Percentiles rank a stretch among this genome's conserved stretches.
phyloP scores from a whole-genome alignment of 352 stramenopile species.

The Phytophthora syringae region DNA sequence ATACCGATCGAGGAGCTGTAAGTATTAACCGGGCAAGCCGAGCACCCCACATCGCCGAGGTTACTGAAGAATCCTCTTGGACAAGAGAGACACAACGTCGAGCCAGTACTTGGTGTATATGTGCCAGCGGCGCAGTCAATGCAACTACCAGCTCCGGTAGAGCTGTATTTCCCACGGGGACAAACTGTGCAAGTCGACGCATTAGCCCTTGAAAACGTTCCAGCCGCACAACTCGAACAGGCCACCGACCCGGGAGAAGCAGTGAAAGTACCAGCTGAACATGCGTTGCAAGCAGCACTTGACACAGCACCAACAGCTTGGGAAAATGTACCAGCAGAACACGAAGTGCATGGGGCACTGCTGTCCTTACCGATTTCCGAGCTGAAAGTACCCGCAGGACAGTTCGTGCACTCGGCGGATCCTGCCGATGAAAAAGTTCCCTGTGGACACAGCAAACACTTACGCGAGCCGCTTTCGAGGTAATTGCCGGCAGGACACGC shows the following conservation, averaged over 20 bases:
- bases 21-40: conserved; percentile 58
- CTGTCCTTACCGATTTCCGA: conserved; percentile 45
- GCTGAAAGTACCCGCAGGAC: conserved; percentile 59
- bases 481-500: conserved; percentile 67
- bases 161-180: conserved; percentile 52
- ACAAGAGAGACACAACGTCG: conserved; percentile 53
- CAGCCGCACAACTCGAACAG: conserved; percentile 34
- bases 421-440: conserved; percentile 55
- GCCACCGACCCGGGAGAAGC: conserved; percentile 20
- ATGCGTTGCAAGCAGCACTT: conserved; percentile 38
- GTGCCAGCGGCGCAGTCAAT: conserved; percentile 49
- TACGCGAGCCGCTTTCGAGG: conserved; percentile 58
- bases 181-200: conserved; percentile 52
- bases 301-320: conserved; percentile 37
- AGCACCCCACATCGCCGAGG: conserved; percentile 35
- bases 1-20: conserved; percentile 38
- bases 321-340: conserved; percentile 59
- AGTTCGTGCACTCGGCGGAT: conserved; percentile 52
- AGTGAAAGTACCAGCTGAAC: conserved; percentile 32
- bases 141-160: conserved; percentile 38
- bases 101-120: conserved; percentile 51
- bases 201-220: conserved; percentile 51
- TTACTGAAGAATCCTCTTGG: conserved; percentile 69
- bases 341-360: conserved; percentile 46
- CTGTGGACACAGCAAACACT: conserved; percentile 49